phyloP scores from a whole-genome alignment of 1,139 yeast species.

The Geotrichum histeridarum region DNA sequence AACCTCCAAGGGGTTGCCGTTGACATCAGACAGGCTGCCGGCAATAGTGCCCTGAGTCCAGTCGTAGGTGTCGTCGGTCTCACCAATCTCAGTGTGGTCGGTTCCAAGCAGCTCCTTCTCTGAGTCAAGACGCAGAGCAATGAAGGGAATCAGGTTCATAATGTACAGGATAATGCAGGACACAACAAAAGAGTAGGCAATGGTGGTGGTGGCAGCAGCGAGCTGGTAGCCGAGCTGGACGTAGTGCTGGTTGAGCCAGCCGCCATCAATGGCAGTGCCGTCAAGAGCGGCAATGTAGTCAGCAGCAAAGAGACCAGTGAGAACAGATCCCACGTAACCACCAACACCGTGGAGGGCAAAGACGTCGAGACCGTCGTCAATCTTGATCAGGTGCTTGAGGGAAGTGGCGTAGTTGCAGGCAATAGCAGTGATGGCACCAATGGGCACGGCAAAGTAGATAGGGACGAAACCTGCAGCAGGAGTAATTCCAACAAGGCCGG shows the following conservation, averaged over 20 bases:
- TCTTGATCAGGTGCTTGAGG: constrained; percentile 61
- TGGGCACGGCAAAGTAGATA: constrained; percentile 76
- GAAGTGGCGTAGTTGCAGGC: constrained; percentile 83
- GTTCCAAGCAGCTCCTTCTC: constrained; percentile 90
- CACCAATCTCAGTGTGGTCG: constrained; percentile 84
- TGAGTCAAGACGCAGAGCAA: constrained; percentile 76
- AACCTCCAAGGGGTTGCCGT: constrained; percentile 7
- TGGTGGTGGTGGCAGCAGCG: constrained; percentile 73
- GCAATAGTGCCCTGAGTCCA: constrained; percentile 13
- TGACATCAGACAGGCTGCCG: constrained; percentile 4
- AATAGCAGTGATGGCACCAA: constrained; percentile 74
- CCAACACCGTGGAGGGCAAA: constrained; percentile 94
- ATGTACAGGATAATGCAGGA: constrained; percentile 64
- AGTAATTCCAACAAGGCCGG: constrained; percentile 92
- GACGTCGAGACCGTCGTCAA: constrained; percentile 95
- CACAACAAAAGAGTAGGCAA: constrained; percentile 74
- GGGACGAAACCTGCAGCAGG: constrained; percentile 98
- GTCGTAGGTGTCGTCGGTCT: constrained; percentile 42
- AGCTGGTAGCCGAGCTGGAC: constrained; percentile 89
- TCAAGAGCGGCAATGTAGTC: constrained; percentile 78
- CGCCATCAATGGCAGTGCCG: constrained; percentile 67
- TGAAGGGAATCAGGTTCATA: constrained; percentile 77
- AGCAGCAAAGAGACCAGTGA: constrained; percentile 91
- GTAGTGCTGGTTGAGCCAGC: constrained; percentile 91
- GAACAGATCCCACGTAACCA: constrained; percentile 74